These are phyloP conservation scores for Pascua guehoae DNA, from an alignment of 1,284 basidiomycete species.

Conservation along the genomic window DNA sequence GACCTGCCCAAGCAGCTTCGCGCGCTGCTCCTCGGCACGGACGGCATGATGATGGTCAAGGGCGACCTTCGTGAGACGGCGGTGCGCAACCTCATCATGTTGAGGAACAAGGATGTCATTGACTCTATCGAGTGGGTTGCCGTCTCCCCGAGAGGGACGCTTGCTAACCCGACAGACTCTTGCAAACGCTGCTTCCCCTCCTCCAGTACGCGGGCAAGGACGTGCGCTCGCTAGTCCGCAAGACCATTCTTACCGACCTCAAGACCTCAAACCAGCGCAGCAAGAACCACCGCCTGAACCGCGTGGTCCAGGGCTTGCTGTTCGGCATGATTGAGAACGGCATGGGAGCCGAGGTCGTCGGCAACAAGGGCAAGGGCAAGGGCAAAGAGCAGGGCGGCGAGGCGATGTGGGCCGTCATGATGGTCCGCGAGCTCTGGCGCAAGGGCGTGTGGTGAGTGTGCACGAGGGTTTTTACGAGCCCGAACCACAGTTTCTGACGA, in stretches of 20 bases:
- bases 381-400: constrained; percentile 63
- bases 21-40: constrained; percentile 59
- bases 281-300: constrained; percentile 94
- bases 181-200: constrained; percentile 88
- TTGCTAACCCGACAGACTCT: constrained; percentile 57
- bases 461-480: no score
- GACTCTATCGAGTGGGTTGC: constrained; percentile 77
- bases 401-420: constrained; percentile 95
- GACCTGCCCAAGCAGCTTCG: constrained; percentile 77
- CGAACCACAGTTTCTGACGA: background rate
- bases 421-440: constrained; percentile 92
- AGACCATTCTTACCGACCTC: constrained; percentile 93
- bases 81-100: constrained; percentile 84
- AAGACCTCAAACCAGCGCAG: constrained; percentile 82
- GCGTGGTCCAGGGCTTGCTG: constrained; percentile 91
- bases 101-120: constrained; percentile 89
- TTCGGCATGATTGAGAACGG: constrained; percentile 94
- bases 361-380: constrained; percentile 64
- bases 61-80: constrained; percentile 68
- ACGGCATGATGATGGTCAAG: constrained; percentile 31
- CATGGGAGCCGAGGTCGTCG: constrained; percentile 70
- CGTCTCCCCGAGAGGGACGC: no score
- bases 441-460: constrained; percentile 78
- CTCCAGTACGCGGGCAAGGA: constrained; percentile 86
- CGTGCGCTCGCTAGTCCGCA: constrained; percentile 81